phyloP scores from a whole-genome alignment of 2,329 filamentous ascomycete genomes.

The Microdochium nivale region DNA sequence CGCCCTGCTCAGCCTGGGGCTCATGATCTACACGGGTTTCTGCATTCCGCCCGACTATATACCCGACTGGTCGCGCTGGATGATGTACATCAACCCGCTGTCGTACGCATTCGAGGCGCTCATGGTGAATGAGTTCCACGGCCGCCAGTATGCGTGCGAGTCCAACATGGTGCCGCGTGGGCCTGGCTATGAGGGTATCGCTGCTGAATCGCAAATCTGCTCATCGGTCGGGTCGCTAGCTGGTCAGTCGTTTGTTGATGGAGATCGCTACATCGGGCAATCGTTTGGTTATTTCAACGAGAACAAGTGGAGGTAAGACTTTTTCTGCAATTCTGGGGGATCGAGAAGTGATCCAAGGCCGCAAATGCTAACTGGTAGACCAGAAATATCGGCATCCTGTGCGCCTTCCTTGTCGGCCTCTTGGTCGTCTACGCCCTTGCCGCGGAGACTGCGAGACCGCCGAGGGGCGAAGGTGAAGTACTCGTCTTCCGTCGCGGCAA shows the following conservation, averaged over 20 bases:
- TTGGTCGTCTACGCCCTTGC: conserved; percentile 54
- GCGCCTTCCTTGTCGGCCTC: conserved; percentile 47
- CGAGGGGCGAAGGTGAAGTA: conserved; percentile 56
- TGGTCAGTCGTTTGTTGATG: conserved; percentile 31
- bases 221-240: conserved; percentile 10
- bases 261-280: conserved; percentile 31
- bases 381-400: conserved; percentile 40
- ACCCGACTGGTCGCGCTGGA: conserved; percentile 49
- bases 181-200: conserved; percentile 13
- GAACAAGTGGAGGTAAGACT: conserved; percentile 32
- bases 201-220: conserved; percentile 12
- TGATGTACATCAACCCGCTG: conserved; percentile 58
- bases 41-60: conserved; percentile 49
- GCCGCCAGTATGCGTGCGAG: conserved; percentile 42
- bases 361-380: neutral
- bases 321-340: neutral
- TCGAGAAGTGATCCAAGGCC: neutral
- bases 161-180: conserved; percentile 42
- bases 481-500: conserved; percentile 56
- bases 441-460: conserved; percentile 56
- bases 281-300: conserved; percentile 31
- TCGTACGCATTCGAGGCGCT: conserved; percentile 63
- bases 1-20: conserved; percentile 14
- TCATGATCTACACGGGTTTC: conserved; percentile 56
- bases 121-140: conserved; percentile 63